phyloP scores from a whole-genome alignment of 495 filamentous ascomycete species.

The Aspergillus steynii region DNA sequence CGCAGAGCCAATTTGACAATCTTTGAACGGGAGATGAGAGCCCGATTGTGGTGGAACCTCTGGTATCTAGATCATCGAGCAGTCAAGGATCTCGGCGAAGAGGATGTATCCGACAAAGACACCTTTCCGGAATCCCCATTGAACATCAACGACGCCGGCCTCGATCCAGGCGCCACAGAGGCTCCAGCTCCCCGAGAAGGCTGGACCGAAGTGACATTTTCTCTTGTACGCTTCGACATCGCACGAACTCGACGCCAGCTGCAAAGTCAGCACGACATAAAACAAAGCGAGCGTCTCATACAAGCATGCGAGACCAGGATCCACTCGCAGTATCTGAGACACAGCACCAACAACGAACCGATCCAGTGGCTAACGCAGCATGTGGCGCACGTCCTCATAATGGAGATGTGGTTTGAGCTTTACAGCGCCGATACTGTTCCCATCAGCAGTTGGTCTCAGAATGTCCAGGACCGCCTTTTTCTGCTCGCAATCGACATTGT shows the following conservation, averaged over 20 bases:
- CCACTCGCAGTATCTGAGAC: conserved; percentile 8
- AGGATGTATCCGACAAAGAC: background rate
- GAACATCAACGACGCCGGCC: conserved; percentile 11
- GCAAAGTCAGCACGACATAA: background rate
- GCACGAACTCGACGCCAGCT: conserved; percentile 5
- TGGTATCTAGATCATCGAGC: conserved; percentile 17
- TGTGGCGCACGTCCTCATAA: conserved; percentile 9
- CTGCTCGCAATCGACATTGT: conserved; percentile 12
- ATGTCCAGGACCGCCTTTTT: conserved; percentile 10
- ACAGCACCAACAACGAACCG: conserved; percentile 8
- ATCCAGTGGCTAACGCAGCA: conserved; percentile 18
- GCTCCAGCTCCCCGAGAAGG: background rate
- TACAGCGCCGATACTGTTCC: background rate
- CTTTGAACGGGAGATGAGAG: conserved; percentile 10
- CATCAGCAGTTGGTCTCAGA: background rate
- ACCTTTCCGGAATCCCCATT: conserved; percentile 4
- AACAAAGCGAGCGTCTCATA: background rate
- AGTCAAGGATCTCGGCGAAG: conserved; percentile 8
- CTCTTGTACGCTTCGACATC: conserved; percentile 13
- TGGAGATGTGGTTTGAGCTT: conserved; percentile 17
- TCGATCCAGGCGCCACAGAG: conserved; percentile 1
- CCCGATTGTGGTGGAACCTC: conserved; percentile 14
- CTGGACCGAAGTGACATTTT: conserved; percentile 18
- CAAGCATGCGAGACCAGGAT: conserved; percentile 10
- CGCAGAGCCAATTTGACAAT: background rate